Evolutionary conservation across 371 early-diverging fungal genomes (phyloP), one percentile per base, ranked within the genome.

Genomic region (Syncephalastrum sp.): DNA sequence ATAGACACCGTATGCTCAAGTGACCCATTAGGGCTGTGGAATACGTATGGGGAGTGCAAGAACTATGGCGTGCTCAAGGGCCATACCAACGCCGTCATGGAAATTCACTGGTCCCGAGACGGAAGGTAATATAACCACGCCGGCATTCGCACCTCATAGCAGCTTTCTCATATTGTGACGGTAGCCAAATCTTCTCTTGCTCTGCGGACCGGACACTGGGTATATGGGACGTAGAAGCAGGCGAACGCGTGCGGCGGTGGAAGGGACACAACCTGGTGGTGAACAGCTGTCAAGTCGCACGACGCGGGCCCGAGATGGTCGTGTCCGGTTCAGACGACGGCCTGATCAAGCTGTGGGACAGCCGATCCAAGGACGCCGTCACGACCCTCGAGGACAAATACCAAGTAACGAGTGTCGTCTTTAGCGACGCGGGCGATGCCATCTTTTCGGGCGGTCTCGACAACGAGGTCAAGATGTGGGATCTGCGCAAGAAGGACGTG

Each of bases 391-490:
- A 81, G 13, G 82, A 88, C 43, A 81, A 82, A 47, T 89, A 80
- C 52, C 93, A 92, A 63, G 77, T 96, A 15, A 95, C 95, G 5
- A 83, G 94, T 1, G 83, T 88, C 4, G 82, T 79, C 10, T 93
- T 90, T 49, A 82, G 83, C 29, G 83, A 82, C 49, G 89, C 91
- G n/a, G 95, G 92, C 3, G 88, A 90, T 61, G 74, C 82, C 50
- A 79, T 96, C 0, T 97, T 87, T 68, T 70, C 90, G n/a, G 96
- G 92, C 19, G 90, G 93, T 12, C 71, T 97, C n/a, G 97, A 97
- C 67, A 93, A 94, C 69, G 81, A 81, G 27, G 91, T 98, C 60
- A 88, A 82, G 46, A 91, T 83, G 3, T 96, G 92, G 92, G 97
- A 98, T 79, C 59, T 95, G 42, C 87, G 96, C 27, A 90, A 86